Base-by-base conservation (phyloP, 176 grass and related monocot genomes). In the Lolium rigidum region DNA sequence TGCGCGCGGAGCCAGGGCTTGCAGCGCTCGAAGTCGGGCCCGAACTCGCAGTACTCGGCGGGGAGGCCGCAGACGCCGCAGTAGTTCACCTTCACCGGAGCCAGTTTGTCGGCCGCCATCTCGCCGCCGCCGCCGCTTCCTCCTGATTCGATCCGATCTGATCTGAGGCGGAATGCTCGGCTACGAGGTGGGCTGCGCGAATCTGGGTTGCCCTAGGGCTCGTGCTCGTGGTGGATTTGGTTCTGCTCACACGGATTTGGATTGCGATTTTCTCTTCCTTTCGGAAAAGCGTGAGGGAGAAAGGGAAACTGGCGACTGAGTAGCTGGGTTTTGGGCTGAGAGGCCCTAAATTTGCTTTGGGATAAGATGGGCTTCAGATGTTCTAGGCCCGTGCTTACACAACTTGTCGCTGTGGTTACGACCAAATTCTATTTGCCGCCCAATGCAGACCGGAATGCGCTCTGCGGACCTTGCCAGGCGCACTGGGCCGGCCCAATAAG, bases 21-120 rank as follows among this genome's bases (percentile, higher is more conserved):
- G 87, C 97, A 99, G 87, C 90, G 91, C 83, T 97, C 92, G 89
- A 99, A 99, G 88, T 99, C 97, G 39, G 97, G 85, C n/a, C 94
- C 92, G 83, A 99, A 99, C 92, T 99, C 97, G 89, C 97, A 97
- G 94, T 99, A 99, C 85, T 97, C 97, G 0, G 97, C 90, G 18
- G 94, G 94, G 54, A 99, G 94, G 48, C 94, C 89, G 74, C 94
- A 97, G 9, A 90, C 92, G 83, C 92, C 97, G 80, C 94, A 99
- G 87, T 94, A 99, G 9, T 94, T 85, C 70, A 99, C 92, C 71
- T 81, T 89, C 85, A 93, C 90, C 67, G 94, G 88, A 61, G 93
- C 89, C 52, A 82, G 90, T 73, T 99, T 94, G 73, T 92, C 97
- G 73, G 92, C 76, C 89, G 92, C 80, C 88, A 88, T 80, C 63